phyloP scores from a whole-genome alignment of 306 rosid genomes.

The Casuarina glauca region DNA sequence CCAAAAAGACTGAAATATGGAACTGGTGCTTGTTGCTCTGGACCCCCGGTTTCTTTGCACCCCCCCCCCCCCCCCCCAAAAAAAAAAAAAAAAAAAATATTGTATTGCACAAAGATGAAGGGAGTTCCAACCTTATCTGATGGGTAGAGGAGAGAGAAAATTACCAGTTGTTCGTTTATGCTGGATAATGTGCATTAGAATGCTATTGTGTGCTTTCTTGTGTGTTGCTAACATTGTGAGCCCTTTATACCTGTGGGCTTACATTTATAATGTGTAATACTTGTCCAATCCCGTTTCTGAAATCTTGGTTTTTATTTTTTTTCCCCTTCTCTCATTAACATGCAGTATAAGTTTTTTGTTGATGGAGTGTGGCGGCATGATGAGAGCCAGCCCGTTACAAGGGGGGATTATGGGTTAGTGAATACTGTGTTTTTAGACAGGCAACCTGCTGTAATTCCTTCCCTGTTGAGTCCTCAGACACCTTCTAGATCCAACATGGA shows the following conservation, averaged over 20 bases:
- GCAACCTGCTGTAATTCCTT: slow-evolving; percentile 48
- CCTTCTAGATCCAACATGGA: slow-evolving; percentile 75
- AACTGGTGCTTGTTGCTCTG: neutral
- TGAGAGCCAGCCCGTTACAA: slow-evolving; percentile 58
- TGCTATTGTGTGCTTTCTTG: neutral
- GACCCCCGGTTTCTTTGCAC: neutral
- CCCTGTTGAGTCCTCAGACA: slow-evolving; percentile 44
- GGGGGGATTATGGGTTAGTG: slow-evolving; percentile 61
- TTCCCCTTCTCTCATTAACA: slow-evolving; percentile 25
- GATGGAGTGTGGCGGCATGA: slow-evolving; percentile 90
- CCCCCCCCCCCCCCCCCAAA: no score
- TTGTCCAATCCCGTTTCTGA: slow-evolving; percentile 23
- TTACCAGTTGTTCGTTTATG: neutral
- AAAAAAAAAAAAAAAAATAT: no score
- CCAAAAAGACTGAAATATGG: no score
- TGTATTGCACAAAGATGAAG: neutral
- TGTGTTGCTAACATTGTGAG: neutral
- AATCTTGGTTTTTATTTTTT: slow-evolving; percentile 3
- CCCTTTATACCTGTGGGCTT: neutral
- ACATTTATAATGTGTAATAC: slow-evolving; percentile 12
- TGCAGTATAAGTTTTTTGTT: slow-evolving; percentile 78
- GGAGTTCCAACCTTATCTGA: neutral
- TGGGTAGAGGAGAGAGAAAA: neutral
- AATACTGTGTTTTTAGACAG: slow-evolving; percentile 57
- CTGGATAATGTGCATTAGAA: neutral